phyloP scores from a whole-genome alignment of 768 basidiomycete genomes.

The Pseudohyphozyma bogoriensis region DNA sequence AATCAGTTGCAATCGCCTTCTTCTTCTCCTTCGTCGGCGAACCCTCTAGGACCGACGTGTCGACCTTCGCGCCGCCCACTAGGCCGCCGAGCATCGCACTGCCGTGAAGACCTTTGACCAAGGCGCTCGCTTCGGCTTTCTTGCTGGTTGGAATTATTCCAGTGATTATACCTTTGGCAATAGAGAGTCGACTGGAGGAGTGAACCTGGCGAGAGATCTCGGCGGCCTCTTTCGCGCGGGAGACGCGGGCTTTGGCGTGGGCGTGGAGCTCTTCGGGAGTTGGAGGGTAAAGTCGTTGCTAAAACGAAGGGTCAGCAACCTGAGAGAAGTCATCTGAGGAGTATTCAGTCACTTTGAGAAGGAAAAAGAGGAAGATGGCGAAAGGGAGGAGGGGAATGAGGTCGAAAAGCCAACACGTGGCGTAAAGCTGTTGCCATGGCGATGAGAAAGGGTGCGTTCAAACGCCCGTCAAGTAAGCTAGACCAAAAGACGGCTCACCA shows the following conservation, averaged over 20 bases:
- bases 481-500: background rate
- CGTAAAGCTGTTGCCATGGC: background rate
- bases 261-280: background rate
- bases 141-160: too few relatives aligned
- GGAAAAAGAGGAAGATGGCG: background rate
- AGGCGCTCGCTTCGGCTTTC: background rate
- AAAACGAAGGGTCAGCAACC: too few relatives aligned
- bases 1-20: too few relatives aligned
- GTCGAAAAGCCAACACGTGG: slow-evolving; percentile 2
- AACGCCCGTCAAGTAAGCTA: background rate
- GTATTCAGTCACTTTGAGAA: background rate
- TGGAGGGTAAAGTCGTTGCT: slow-evolving; percentile 12
- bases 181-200: background rate
- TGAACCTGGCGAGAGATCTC: slow-evolving; percentile 15
- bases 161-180: background rate
- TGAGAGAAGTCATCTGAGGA: too few relatives aligned
- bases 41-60: too few relatives aligned
- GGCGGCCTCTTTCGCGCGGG: background rate
- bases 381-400: slow-evolving; percentile 7
- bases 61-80: background rate
- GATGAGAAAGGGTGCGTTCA: too few relatives aligned
- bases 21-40: background rate
- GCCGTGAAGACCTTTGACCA: background rate
- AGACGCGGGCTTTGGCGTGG: background rate
- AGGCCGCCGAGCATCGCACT: slow-evolving; percentile 4